phyloP scores from a whole-genome alignment of 306 rosid species.

The Astragalus membranaceus region DNA sequence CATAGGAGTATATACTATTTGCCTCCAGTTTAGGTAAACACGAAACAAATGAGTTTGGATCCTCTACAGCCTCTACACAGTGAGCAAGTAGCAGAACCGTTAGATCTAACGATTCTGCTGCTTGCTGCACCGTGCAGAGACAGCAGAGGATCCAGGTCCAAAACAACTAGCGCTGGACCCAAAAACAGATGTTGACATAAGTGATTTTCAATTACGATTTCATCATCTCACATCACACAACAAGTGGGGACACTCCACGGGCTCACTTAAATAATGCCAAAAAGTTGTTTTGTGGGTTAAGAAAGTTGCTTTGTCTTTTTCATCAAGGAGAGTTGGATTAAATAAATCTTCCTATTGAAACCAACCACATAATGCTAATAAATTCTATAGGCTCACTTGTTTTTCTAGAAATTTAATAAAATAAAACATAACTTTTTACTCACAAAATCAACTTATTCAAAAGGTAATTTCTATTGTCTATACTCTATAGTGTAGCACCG shows the following conservation, averaged over 20 bases:
- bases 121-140: too few species aligned
- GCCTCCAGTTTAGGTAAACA: too few species aligned
- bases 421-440: not conserved
- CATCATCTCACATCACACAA: constrained; percentile 8
- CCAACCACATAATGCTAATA: not conserved
- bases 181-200: constrained; percentile 9
- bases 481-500: not conserved
- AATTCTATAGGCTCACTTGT: not conserved
- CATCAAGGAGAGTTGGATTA: not conserved
- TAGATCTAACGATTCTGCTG: too few species aligned
- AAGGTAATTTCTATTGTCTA: not conserved
- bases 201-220: not conserved
- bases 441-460: not conserved
- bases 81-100: too few species aligned
- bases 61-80: too few species aligned
- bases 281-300: not conserved
- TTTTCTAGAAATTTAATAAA: not conserved
- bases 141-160: too few species aligned
- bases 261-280: constrained; percentile 17
- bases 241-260: not conserved
- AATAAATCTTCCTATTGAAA: not conserved
- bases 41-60: too few species aligned
- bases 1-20: too few species aligned
- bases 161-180: constrained; percentile 5
- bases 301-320: not conserved